phyloP scores from a whole-genome alignment of 2,329 filamentous ascomycete species.

The Diplodia seriata region DNA sequence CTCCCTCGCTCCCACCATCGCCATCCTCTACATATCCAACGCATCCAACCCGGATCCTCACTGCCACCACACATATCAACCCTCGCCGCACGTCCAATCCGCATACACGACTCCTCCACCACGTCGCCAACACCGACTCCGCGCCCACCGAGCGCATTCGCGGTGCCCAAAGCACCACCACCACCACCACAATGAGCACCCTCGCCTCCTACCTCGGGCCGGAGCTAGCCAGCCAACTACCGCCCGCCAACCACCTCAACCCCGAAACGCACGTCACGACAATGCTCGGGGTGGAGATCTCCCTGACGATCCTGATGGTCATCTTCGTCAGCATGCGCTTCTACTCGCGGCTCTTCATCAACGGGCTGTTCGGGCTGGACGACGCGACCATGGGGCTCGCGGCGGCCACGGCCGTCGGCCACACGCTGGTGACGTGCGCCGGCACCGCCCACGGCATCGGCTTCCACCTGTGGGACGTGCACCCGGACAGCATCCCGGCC shows the following conservation, averaged over 20 bases:
- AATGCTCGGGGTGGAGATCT: slow-evolving; percentile 37
- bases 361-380: slow-evolving; percentile 39
- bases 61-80: neutral
- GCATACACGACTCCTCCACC: neutral
- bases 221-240: neutral
- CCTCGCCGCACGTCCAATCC: neutral
- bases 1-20: neutral
- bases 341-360: slow-evolving; percentile 41
- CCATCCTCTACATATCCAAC: neutral
- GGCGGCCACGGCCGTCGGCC: slow-evolving; percentile 35
- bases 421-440: slow-evolving; percentile 40
- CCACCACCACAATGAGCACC: neutral
- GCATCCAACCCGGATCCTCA: neutral
- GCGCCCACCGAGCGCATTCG: neutral
- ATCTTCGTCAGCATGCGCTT: slow-evolving; percentile 28
- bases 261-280: neutral
- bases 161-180: neutral
- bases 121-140: neutral
- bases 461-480: slow-evolving; percentile 39
- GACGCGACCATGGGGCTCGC: slow-evolving; percentile 41
- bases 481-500: neutral
- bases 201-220: slow-evolving; percentile 1
- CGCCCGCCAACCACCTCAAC: neutral
- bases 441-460: slow-evolving; percentile 40
- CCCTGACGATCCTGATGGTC: slow-evolving; percentile 36